phyloP scores from a whole-genome alignment of 495 filamentous ascomycete genomes.

The Cladorrhinum samala region DNA sequence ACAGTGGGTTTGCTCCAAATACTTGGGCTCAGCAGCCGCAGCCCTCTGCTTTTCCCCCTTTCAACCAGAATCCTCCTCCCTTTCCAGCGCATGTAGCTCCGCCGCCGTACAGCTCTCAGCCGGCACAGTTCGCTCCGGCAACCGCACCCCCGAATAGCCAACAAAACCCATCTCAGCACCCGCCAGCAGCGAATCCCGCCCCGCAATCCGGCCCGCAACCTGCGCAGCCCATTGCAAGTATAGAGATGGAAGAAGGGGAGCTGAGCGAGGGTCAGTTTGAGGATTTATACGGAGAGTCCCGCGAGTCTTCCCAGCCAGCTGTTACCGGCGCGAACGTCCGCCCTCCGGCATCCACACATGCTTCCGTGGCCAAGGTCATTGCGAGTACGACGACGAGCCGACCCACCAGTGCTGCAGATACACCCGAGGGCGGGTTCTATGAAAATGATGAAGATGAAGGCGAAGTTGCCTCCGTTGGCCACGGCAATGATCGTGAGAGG shows the following conservation, averaged over 20 bases:
- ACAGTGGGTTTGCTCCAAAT: neutral
- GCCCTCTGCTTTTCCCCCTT: neutral
- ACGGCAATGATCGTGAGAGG: conserved; percentile 28
- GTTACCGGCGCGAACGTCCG: neutral
- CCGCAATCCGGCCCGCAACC: conserved; percentile 10
- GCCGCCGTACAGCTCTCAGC: neutral
- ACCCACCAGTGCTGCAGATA: conserved; percentile 20
- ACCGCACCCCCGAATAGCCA: neutral
- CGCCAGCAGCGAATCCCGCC: no score
- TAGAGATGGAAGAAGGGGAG: conserved; percentile 63
- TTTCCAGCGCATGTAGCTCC: neutral
- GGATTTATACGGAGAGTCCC: conserved; percentile 37
- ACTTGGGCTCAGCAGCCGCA: conserved; percentile 10
- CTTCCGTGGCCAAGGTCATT: conserved; percentile 1
- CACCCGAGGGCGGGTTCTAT: conserved; percentile 26
- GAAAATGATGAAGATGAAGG: conserved; percentile 26
- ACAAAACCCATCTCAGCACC: neutral
- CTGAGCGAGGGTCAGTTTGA: conserved; percentile 60
- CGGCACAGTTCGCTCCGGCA: neutral
- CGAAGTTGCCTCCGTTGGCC: neutral
- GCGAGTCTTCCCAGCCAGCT: conserved; percentile 13
- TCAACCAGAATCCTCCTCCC: neutral
- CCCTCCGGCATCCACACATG: neutral
- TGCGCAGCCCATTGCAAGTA: conserved; percentile 11
- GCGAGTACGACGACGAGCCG: conserved; percentile 7